Evolutionary conservation across 345 rosid species (phyloP), one percentile per base, ranked within the genome.

Genomic region (Syzygium aqueum): DNA sequence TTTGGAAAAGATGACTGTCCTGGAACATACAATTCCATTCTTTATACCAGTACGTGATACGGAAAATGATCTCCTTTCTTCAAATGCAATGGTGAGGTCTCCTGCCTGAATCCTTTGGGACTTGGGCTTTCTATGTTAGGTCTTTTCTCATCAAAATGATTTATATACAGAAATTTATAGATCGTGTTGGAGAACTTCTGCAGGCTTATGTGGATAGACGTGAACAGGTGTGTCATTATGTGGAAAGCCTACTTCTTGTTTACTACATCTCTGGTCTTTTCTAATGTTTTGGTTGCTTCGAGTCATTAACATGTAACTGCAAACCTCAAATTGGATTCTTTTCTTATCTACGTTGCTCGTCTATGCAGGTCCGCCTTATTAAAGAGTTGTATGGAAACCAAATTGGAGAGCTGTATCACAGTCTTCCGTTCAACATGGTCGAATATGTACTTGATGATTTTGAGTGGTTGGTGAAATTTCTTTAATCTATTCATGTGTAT

Each of bases 331-430:
- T 14, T 27, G 65, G 67, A n/a, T 28, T 86, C 61, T 73, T 33
- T 73, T 73, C 82, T 49, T 21, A 46, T n/a, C 51, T 77, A 51
- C 22, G 7, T 63, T 37, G 51, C 59, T 16, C n/a, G 4, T 27
- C 84, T 54, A 33, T 93, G 89, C 92, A 97, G 99, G 98, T 97
- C 65, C 94, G 97, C 77, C 95, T 97, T 85, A 92, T 95, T 59
- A 97, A 95, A 90, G 99, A 97, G 90, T 90, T 97, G 89, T 97
- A 94, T 90, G 99, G 99, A 88, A 95, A 95, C 91, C 98, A 96
- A 89, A 96, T 97, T 85, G 93, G 94, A 83, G 99, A 96, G 91
- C 90, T 97, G 85, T 96, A 95, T 90, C 96, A 96, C 87, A 96
- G 98, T 91, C 98, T 95, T 91, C 98, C 99, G 4, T 95, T 94